Evolutionary conservation across 257 asterid genomes (phyloP), one percentile per base, ranked within the genome.

Genomic region (Plantago ovata): DNA sequence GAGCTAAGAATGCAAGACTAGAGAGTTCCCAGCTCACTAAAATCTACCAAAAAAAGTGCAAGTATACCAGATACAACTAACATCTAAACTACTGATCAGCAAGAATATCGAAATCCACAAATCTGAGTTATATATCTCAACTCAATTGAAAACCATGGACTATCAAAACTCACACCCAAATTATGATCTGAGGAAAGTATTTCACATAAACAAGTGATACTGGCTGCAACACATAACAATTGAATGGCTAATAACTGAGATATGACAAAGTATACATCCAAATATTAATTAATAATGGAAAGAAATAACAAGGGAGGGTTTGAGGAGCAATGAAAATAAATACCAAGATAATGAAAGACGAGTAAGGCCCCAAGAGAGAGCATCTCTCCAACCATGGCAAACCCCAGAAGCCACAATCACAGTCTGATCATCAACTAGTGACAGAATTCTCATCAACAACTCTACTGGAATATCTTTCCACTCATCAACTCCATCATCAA

Each of bases 401-500:
- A 92, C 97, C 71, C 87, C 97, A 77, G 97, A 92, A 71, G 95
- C 95, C 44, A 86, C 84, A 59, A 92, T 64, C 76, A 78, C 94
- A 77, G 94, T 79, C 75, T 61, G 90, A 92, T 86, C 95, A 84
- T 88, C 95, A 63, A 84, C 84, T 58, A 88, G 80, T 5, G 87
- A 74, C 45, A 83, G 69, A 71, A 92, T 86, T 84, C 95, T 81
- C 69, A 84, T 60, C 79, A 92, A 69, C 62, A 92, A 70, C 83
- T 92, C 98, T 64, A 73, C 79, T 0, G 98, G 98, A 33, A 88
- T 88, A 70, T 92, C 97, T 54, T 92, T 92, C 98, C 98, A 92
- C 79, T 86, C 96, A 19, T 75, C 81, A 65, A 46, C 40, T 74
- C 80, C 87, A 64, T 72, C 92, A 67, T 68, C 75, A n/a, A 70